Evolutionary conservation across 306 rosid species (phyloP), one percentile per base, ranked within the genome.

Genomic region (Prinsepia uniflora): DNA sequence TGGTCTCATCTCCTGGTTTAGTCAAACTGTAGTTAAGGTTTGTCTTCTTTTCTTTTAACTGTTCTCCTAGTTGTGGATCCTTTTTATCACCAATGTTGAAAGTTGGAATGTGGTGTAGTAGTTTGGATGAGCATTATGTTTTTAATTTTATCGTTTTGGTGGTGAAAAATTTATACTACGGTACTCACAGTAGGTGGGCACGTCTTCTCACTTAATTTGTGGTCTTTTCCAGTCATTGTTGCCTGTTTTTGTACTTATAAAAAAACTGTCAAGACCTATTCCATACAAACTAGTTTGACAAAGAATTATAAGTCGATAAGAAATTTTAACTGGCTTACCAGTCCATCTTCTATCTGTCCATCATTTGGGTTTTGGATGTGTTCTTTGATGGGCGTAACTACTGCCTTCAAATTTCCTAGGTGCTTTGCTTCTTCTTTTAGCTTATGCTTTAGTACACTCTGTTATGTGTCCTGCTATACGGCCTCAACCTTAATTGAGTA

Each of bases 1-100:
- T 70, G 97, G 97, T 70, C 99, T 95, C 65, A 95, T 95, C 77
- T 72, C 99, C 67, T 95, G 99, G 99, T 95, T 95, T 82, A 95
- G 99, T 79, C 87, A 91, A 82, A 81, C 91, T 45, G 96, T 95
- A 11, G 97, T 95, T 66, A 87, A 91, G 99, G 99, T 94, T 79
- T 71, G 84, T 75, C 75, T 69, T 62, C 68, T n/a, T 71, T 49
- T 75, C 81, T 36, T n/a, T 40, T 48, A 55, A 46, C 36, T 72
- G 53, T 44, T 22, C 45, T 8, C 40, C 8, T 68, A 18, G 40
- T 55, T 54, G 10, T 70, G 22, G n/a, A 54, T 70, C 22, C 34
- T 70, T 52, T 41, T n/a, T 18, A 43, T 39, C 39, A 18, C 72
- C 62, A 39, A 44, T 60, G 0, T 39, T 34, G 4, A 36, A 68